Evolutionary conservation across 805 yeast species (phyloP), one percentile per base, ranked within the genome.

Genomic region (Lipomyces sp.): DNA sequence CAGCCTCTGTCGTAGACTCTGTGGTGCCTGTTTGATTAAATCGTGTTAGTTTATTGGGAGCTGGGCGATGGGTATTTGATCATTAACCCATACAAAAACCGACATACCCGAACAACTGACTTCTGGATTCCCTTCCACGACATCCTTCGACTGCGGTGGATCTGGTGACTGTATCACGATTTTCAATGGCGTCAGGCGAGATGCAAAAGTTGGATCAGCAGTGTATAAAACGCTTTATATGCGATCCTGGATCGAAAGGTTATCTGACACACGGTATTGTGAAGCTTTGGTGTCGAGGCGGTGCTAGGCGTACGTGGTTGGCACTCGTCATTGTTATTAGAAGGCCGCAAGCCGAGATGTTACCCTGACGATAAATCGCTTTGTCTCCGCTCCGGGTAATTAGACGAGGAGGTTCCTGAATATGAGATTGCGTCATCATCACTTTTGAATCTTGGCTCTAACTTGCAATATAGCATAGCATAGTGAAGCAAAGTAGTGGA

Each of bases 1-100:
- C 80, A 95, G 79, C 84, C 92, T 92, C 79, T 90, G 97, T 73
- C 95, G 89, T 77, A 95, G 83, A 72, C 84, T 85, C 80, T 95
- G 98, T 56, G 99, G 99, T 6, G 97, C 81, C 71, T 62, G 30
- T 18, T 42, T 18, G 29, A 33, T 57, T 57, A 57, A 33, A 15
- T 11, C 32, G 10, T 33, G 24, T 54, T n/a, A 32, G 34, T 33
- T 15, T 10, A 6, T 13, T 3, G 32, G 24, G 24, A 24, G 24
- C 24, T 24, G 24, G 24, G 24, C 24, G 24, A 24, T 24, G 24
- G 24, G 24, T 24, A 24, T 24, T 24, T 42, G n/a, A 15, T 35
- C 18, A 57, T 18, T 34, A 35, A 2, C 18, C 55, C 7, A 6
- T 10, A 18, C 34, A 5, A 6, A 24, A 5, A 7, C 48, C 24